These are phyloP conservation scores for Penicillium thymicola DNA, from an alignment of 2,329 filamentous ascomycete genomes.

Conservation along the genomic window DNA sequence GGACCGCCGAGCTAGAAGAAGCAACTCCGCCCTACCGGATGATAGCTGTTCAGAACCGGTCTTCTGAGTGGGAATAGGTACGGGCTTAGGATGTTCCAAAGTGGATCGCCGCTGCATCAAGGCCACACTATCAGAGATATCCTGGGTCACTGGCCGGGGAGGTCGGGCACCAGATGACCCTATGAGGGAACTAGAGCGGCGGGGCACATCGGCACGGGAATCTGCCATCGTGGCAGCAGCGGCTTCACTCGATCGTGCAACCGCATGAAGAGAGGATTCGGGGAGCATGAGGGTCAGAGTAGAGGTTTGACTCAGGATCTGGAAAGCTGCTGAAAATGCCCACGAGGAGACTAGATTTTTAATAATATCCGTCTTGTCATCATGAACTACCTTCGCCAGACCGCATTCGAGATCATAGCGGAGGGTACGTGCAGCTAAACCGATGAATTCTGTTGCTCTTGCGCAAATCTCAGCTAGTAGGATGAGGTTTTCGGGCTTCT, in stretches of 20 bases:
- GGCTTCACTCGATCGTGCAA: constrained; percentile 23
- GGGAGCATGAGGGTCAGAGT: constrained; percentile 37
- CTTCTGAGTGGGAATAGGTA: constrained; percentile 44
- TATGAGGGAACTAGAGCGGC: constrained; percentile 40
- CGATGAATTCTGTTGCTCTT: constrained; percentile 78
- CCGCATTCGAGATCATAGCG: constrained; percentile 72
- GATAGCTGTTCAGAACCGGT: constrained; percentile 77
- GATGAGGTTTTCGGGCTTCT: constrained; percentile 66
- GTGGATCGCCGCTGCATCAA: constrained; percentile 41
- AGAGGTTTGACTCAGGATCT: constrained; percentile 43
- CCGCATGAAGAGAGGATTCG: constrained; percentile 35
- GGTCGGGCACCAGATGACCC: constrained; percentile 15
- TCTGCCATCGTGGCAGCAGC: constrained; percentile 21
- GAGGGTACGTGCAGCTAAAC: constrained; percentile 73
- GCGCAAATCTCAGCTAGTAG: constrained; percentile 84
- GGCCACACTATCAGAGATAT: constrained; percentile 30
- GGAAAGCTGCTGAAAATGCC: constrained; percentile 44
- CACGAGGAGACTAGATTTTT: constrained; percentile 49
- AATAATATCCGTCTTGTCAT: constrained; percentile 36
- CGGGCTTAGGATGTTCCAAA: constrained; percentile 39
- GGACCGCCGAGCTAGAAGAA: constrained; percentile 73
- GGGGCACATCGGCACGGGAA: constrained; percentile 31
- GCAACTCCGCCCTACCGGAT: constrained; percentile 76
- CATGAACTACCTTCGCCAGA: constrained; percentile 43
- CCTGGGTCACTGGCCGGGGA: constrained; percentile 27